Base-by-base conservation (phyloP, 176 grass and related monocot species). In the Triticum urartu region DNA sequence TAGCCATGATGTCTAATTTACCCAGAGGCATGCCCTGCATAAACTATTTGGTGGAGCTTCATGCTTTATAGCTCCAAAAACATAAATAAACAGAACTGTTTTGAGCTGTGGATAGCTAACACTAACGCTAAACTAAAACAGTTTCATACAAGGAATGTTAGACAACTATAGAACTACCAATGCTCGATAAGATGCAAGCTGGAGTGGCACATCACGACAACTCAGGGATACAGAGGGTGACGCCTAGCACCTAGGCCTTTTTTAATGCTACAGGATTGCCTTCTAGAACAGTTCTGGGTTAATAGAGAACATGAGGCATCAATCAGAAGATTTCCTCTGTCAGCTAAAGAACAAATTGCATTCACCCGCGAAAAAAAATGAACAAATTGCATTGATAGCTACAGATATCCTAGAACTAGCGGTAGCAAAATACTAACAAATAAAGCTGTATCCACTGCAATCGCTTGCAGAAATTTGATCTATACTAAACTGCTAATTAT, bases 21-120 rank as follows among this genome's bases (percentile, higher is more conserved):
- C n/a, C 39, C 52, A 64, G 54, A 79, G 72, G 14, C 36, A 58
- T 72, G 17, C 45, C 50, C 15, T 54, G 72, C 14, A 87, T 42
- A 73, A 47, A 75, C 59, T 20, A 65, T 64, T 17, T 35, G n/a
- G 38, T 34, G 20, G 80, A 75, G 38, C 30, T 15, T 30, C 34
- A 60, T 1, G 1, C 18, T 60, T n/a, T 61, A 59, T 70, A 88
- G 61, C 42, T 64, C 3, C 75, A 64, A 25, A 25, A 68, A 66
- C 3, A 28, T 30, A 3, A 71, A 48, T 42, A 40, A 20, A 7
- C 5, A 4, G 36, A 78, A 43, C 25, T 25, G 15, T 26, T 71
- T 78, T 77, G 47, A 83, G 68, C 38, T 71, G 52, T 36, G 38
- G 26, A 45, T 63, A 77, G 56, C 74, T 80, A 85, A 59, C 59